Conservation (phyloP, 805 yeast species). For the Sugiyamaella valdiviana region DNA sequence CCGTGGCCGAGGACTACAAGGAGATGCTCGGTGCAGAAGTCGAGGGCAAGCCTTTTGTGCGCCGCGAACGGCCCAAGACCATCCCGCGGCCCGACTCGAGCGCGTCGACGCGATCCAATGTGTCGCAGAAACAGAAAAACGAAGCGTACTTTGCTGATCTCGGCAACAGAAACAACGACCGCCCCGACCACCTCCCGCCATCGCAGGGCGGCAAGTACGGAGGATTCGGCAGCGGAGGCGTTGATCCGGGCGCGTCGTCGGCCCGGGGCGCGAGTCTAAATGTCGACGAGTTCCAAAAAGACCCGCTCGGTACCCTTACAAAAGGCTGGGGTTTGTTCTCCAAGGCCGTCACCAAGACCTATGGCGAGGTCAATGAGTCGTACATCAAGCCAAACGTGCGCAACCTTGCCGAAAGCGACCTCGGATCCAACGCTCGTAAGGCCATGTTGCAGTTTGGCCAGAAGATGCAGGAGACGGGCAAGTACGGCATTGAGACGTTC, state of each 20-base stretch:
- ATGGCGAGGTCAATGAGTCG: constrained; percentile 76
- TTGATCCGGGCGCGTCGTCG: constrained; percentile 39
- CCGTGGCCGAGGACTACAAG: constrained; percentile 92
- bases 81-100: constrained; percentile 11
- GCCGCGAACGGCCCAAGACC: constrained; percentile 17
- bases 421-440: constrained; percentile 72
- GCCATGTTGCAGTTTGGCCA: constrained; percentile 98
- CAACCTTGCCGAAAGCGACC: constrained; percentile 72
- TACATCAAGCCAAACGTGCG: constrained; percentile 89
- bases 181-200: constrained; percentile 80
- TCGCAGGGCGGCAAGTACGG: constrained; percentile 89
- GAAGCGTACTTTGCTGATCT: constrained; percentile 77
- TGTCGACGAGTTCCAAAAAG: constrained; percentile 41
- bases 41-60: constrained; percentile 59
- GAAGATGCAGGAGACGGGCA: constrained; percentile 83
- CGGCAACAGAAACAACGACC: constrained; percentile 62
- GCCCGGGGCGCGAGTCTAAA: constrained; percentile 11
- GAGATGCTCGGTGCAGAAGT: constrained; percentile 67
- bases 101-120: constrained; percentile 9
- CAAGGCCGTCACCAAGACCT: constrained; percentile 74
- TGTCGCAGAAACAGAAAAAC: constrained; percentile 48
- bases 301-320: constrained; percentile 84
- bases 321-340: constrained; percentile 95
- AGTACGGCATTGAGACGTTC: constrained; percentile 64
- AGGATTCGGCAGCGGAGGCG: constrained; percentile 79